Evolutionary conservation across 208 protist species (phyloP).

Genomic region (Crithidia fasciculata): DNA sequence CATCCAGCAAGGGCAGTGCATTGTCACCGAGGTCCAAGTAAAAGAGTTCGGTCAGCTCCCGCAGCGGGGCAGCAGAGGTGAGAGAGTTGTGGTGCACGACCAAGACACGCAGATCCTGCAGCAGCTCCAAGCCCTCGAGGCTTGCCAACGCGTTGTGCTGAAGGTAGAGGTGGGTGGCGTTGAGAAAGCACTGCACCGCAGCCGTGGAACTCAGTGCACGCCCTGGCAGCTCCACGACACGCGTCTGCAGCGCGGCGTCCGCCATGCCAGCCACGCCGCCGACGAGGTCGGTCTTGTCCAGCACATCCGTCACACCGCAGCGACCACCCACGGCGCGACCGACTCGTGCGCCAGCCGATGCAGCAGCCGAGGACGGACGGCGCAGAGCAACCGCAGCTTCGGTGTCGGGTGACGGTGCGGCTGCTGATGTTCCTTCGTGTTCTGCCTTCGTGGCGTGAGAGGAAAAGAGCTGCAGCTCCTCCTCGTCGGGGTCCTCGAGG

Average conservation of each 20-base stretch:
- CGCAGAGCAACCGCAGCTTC: background rate
- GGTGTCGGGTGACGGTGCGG: background rate
- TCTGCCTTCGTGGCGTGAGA: background rate
- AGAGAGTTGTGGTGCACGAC: slow-evolving; percentile 82
- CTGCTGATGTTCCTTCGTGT: too few species aligned
- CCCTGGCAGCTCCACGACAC: slow-evolving; percentile 55
- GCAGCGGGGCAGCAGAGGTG: slow-evolving; percentile 50
- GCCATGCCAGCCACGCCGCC: slow-evolving; percentile 66
- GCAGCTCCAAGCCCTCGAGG: slow-evolving; percentile 70
- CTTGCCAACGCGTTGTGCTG: slow-evolving; percentile 67
- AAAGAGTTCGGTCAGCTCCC: slow-evolving; percentile 44
- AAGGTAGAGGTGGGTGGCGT: slow-evolving; percentile 79
- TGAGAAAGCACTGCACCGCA: slow-evolving; percentile 68
- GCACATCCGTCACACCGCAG: slow-evolving; percentile 34
- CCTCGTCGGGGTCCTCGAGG: slow-evolving; percentile 48
- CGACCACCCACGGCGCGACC: background rate
- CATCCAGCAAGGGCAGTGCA: slow-evolving; percentile 36
- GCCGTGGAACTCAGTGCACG: slow-evolving; percentile 39
- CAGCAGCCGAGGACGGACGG: too few species aligned
- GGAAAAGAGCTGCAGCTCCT: slow-evolving; percentile 25
- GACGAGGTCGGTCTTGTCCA: slow-evolving; percentile 44
- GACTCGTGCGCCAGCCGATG: too few species aligned
- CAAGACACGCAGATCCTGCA: slow-evolving; percentile 64
- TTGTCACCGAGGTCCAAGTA: slow-evolving; percentile 77
- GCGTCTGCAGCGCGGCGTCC: slow-evolving; percentile 65